Evolutionary conservation across 1,139 yeast genomes (phyloP).

Genomic region (Oligophagozyma castellii): DNA sequence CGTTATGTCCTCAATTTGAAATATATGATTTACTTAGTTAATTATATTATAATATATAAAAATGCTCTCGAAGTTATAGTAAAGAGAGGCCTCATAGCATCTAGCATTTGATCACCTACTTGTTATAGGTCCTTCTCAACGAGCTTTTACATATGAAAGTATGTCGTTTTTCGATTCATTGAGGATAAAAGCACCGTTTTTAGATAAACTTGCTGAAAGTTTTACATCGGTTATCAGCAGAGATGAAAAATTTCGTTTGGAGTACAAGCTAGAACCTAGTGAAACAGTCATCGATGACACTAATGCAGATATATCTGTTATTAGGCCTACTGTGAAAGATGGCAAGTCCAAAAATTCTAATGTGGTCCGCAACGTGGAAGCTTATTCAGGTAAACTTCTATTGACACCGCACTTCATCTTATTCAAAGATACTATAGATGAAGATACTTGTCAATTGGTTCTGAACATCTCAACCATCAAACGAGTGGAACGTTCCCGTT

Average conservation of each 20-base stretch:
- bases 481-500: conserved; percentile 75
- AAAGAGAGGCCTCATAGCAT: too few species aligned
- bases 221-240: conserved; percentile 27
- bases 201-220: conserved; percentile 22
- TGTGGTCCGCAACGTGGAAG: conserved; percentile 5
- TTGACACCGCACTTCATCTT: conserved; percentile 65
- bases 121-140: neutral
- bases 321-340: conserved; percentile 31
- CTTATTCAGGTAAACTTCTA: conserved; percentile 44
- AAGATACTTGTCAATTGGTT: conserved; percentile 51
- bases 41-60: too few species aligned
- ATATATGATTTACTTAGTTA: too few species aligned
- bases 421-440: conserved; percentile 59
- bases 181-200: conserved; percentile 19
- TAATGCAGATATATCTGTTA: conserved; percentile 51
- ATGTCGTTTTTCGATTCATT: conserved; percentile 42
- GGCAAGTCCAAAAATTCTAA: conserved; percentile 12
- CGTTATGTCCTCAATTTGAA: too few species aligned
- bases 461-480: conserved; percentile 68
- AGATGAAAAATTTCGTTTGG: conserved; percentile 57
- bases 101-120: too few species aligned
- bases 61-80: too few species aligned
- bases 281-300: conserved; percentile 57
- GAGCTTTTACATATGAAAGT: neutral
- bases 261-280: conserved; percentile 54